Conservation (phyloP, 2,329 filamentous ascomycete genomes). For the Rhynchosporium graminicola region DNA sequence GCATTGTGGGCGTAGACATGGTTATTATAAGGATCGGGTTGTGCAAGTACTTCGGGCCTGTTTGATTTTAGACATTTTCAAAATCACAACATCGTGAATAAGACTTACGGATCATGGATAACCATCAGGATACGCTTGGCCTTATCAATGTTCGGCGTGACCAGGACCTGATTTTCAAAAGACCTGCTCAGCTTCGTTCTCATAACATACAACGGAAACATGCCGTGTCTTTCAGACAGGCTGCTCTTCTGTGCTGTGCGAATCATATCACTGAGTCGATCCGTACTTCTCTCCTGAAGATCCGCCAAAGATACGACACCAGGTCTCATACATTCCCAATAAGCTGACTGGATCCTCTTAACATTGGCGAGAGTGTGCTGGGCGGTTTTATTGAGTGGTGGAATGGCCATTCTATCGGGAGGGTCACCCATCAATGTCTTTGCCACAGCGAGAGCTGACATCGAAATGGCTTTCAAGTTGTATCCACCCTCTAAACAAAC, state of each 20-base stretch:
- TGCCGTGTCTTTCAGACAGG: constrained; percentile 70
- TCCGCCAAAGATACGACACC: constrained; percentile 58
- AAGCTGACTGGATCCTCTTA: constrained; percentile 63
- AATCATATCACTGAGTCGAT: constrained; percentile 77
- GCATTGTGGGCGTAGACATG: constrained; percentile 80
- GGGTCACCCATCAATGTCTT: constrained; percentile 94
- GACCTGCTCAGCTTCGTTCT: constrained; percentile 70
- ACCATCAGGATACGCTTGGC: constrained; percentile 75
- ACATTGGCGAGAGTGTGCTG: constrained; percentile 58
- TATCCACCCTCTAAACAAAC: constrained; percentile 96
- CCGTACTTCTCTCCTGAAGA: constrained; percentile 53
- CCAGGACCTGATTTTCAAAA: constrained; percentile 84
- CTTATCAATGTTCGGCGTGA: constrained; percentile 69
- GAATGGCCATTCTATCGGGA: constrained; percentile 62
- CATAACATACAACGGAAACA: constrained; percentile 80
- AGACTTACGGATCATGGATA: constrained; percentile 82
- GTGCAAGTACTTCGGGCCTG: constrained; percentile 70
- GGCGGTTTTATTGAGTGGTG: constrained; percentile 59
- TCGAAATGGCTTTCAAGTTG: constrained; percentile 88
- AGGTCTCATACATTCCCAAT: constrained; percentile 87
- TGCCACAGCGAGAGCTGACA: constrained; percentile 88
- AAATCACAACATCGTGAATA: background rate
- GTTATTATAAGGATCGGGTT: constrained; percentile 69
- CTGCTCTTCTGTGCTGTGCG: constrained; percentile 73
- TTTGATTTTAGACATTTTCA: constrained; percentile 15